These are phyloP conservation scores for Carallia brachiata DNA, from an alignment of 345 rosid species.

Conservation along the genomic window DNA sequence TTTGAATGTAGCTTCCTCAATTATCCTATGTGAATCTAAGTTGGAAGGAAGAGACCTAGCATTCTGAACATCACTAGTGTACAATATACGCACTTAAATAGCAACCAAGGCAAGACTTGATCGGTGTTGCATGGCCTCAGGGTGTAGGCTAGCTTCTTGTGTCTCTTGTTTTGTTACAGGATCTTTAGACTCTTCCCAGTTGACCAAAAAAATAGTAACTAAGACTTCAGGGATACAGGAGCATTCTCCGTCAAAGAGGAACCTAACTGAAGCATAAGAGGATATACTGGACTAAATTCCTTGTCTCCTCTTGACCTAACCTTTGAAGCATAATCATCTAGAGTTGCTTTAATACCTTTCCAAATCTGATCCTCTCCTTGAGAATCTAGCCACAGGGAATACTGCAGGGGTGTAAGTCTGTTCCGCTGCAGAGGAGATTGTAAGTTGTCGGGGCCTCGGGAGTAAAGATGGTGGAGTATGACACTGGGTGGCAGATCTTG, in stretches of 20 bases:
- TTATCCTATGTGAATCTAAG: background rate
- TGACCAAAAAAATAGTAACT: background rate
- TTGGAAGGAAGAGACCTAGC: background rate
- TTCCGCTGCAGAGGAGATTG: conserved; percentile 88
- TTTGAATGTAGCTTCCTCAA: background rate
- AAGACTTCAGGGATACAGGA: conserved; percentile 11
- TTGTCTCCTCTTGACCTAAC: conserved; percentile 90
- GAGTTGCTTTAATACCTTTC: conserved; percentile 93
- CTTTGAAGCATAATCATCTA: conserved; percentile 84
- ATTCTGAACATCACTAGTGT: background rate
- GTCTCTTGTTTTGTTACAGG: too few species aligned
- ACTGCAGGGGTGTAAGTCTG: conserved; percentile 72
- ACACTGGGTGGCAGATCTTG: conserved; percentile 88
- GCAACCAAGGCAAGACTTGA: too few species aligned
- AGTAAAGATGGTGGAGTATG: conserved; percentile 86
- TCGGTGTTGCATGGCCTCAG: too few species aligned
- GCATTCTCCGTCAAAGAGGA: conserved; percentile 57
- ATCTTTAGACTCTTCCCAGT: too few species aligned
- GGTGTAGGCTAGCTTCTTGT: too few species aligned
- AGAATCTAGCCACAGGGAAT: conserved; percentile 93
- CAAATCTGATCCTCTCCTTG: conserved; percentile 97
- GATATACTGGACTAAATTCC: conserved; percentile 95
- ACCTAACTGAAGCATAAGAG: conserved; percentile 85
- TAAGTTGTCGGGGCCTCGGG: conserved; percentile 87
- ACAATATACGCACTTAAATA: background rate